Evolutionary conservation across 129 eudicot genomes (phyloP).

Genomic region (Tagetes patula): DNA sequence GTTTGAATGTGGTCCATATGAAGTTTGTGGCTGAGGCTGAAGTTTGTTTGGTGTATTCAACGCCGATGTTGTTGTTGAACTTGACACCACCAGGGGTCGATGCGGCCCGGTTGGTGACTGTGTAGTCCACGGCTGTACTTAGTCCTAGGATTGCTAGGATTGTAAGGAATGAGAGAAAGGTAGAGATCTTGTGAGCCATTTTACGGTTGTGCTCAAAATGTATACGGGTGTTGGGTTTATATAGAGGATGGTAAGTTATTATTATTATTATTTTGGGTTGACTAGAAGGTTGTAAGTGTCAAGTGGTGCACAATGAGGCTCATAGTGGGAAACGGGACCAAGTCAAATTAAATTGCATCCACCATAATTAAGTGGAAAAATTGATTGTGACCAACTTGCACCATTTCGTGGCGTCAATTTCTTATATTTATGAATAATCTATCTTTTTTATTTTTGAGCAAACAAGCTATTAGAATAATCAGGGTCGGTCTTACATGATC

Average conservation of each 20-base stretch:
- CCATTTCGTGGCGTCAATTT: background rate
- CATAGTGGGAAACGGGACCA: background rate
- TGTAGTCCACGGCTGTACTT: conserved; percentile 50
- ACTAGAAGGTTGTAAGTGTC: too few relatives aligned
- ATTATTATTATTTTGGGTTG: too few relatives aligned
- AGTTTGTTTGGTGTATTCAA: conserved; percentile 31
- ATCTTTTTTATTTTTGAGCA: too few relatives aligned
- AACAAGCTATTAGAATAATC: too few relatives aligned
- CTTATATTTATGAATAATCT: too few relatives aligned
- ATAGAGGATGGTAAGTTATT: conserved; percentile 12
- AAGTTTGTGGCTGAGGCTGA: conserved; percentile 42
- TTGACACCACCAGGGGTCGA: conserved; percentile 52
- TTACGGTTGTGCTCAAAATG: conserved; percentile 8
- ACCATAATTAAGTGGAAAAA: too few relatives aligned
- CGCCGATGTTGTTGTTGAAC: conserved; percentile 48
- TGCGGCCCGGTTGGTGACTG: conserved; percentile 43
- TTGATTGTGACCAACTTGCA: background rate
- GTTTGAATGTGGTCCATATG: conserved; percentile 58
- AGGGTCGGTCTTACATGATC: too few relatives aligned
- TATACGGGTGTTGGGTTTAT: background rate
- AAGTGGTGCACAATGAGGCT: conserved; percentile 1
- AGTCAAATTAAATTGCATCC: background rate
- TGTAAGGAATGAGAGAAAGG: conserved; percentile 21
- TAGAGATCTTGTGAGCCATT: conserved; percentile 25
- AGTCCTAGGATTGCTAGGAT: conserved; percentile 36